Conservation (phyloP, 306 rosid genomes). For the Acacia confusa region DNA sequence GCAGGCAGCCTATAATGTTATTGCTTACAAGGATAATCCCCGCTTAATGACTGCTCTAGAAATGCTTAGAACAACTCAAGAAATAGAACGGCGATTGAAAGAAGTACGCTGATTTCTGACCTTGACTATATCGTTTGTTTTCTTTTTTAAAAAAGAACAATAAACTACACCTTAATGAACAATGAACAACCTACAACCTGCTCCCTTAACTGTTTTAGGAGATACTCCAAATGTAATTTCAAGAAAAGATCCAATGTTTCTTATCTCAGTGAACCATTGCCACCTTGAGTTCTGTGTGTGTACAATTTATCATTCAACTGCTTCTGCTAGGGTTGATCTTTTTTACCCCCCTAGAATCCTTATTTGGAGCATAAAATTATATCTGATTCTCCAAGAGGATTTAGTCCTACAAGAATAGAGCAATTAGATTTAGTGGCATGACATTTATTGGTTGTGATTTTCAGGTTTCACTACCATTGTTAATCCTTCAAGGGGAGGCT, state of each 20-base stretch:
- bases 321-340: neutral
- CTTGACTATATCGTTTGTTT: neutral
- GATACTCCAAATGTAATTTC: neutral
- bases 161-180: neutral
- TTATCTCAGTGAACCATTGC: neutral
- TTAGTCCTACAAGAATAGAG: neutral
- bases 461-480: slow-evolving; percentile 81
- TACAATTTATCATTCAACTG: neutral
- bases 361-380: neutral
- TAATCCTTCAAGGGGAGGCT: slow-evolving; percentile 86
- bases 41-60: slow-evolving; percentile 79
- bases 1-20: slow-evolving; percentile 74
- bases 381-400: neutral
- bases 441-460: slow-evolving; percentile 14
- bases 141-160: slow-evolving; percentile 1
- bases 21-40: slow-evolving; percentile 85
- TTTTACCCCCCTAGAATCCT: neutral
- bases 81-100: slow-evolving; percentile 63
- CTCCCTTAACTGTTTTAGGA: neutral
- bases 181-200: neutral
- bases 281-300: neutral
- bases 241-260: neutral
- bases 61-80: slow-evolving; percentile 78
- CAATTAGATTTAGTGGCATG: neutral
- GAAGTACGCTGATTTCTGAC: slow-evolving; percentile 49